Conservation (phyloP, 176 grass and related monocot genomes). For the Chrysopogon serrulatus region DNA sequence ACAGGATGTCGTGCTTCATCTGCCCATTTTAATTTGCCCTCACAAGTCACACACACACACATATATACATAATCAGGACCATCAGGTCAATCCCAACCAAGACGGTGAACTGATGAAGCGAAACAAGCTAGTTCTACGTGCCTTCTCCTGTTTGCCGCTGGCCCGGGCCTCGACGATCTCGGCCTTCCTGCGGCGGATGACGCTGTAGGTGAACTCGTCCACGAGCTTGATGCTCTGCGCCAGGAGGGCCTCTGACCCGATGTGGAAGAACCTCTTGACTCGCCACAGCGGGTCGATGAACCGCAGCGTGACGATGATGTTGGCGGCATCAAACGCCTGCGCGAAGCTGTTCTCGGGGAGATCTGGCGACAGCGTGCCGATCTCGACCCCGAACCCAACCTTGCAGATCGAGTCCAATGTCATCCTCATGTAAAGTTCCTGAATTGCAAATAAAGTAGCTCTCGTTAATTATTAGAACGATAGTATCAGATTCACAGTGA, state of each 20-base stretch:
- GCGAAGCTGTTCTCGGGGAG: conserved; percentile 86
- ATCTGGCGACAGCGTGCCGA: conserved; percentile 73
- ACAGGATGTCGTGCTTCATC: conserved; percentile 94
- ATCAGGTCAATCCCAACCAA: background rate
- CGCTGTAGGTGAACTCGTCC: conserved; percentile 81
- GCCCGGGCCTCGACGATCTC: conserved; percentile 64
- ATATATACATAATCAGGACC: background rate
- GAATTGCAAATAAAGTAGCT: conserved; percentile 4
- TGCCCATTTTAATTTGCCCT: conserved; percentile 13
- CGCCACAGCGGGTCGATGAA: conserved; percentile 90
- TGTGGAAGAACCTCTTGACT: conserved; percentile 63
- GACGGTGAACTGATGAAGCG: background rate
- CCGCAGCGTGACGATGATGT: conserved; percentile 80
- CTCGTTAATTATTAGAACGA: conserved; percentile 10
- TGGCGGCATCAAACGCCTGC: conserved; percentile 74
- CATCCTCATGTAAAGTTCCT: conserved; percentile 96
- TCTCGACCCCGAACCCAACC: conserved; percentile 86
- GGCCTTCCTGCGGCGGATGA: conserved; percentile 70
- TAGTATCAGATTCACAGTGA: background rate
- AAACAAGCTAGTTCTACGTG: background rate
- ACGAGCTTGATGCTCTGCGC: conserved; percentile 83
- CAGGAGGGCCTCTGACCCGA: conserved; percentile 77
- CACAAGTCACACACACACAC: background rate
- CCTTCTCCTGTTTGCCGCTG: conserved; percentile 53
- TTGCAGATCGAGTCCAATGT: conserved; percentile 91